Conservation (phyloP, 1,284 basidiomycete genomes). For the Boletus smithii region DNA sequence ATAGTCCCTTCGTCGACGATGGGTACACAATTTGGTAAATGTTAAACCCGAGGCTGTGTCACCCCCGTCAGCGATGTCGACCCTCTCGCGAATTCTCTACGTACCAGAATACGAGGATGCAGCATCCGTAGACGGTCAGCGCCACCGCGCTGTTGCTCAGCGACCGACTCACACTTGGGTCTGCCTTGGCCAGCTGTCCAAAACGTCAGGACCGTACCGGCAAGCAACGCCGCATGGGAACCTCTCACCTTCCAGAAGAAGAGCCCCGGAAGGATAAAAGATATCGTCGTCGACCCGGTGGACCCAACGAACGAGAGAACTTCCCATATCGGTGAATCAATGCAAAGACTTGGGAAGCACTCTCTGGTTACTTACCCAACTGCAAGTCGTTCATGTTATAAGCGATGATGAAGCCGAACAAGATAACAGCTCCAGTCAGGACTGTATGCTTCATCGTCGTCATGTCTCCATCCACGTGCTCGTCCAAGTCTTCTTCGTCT, state of each 20-base stretch:
- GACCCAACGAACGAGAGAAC: slow-evolving; percentile 96
- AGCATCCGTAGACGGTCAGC: slow-evolving; percentile 73
- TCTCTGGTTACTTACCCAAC: slow-evolving; percentile 57
- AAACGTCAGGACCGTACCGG: slow-evolving; percentile 6
- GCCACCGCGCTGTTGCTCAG: slow-evolving; percentile 64
- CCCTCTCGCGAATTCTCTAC: slow-evolving; percentile 30
- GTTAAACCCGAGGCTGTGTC: slow-evolving; percentile 71
- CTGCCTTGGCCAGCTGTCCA: slow-evolving; percentile 67
- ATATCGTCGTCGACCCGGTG: slow-evolving; percentile 95
- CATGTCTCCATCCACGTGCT: slow-evolving; percentile 64
- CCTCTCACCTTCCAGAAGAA: slow-evolving; percentile 78
- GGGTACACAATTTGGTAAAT: slow-evolving; percentile 58
- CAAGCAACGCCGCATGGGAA: slow-evolving; percentile 10
- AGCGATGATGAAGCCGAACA: slow-evolving; percentile 72
- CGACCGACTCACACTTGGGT: slow-evolving; percentile 53
- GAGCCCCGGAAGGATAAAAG: slow-evolving; percentile 92
- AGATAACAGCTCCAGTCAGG: slow-evolving; percentile 73
- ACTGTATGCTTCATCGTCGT: slow-evolving; percentile 66
- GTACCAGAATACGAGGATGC: slow-evolving; percentile 85
- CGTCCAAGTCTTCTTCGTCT: slow-evolving; percentile 46
- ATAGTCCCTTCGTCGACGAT: slow-evolving; percentile 10
- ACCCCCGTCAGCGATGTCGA: slow-evolving; percentile 5
- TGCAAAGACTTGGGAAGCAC: slow-evolving; percentile 8
- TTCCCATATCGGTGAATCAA: slow-evolving; percentile 37
- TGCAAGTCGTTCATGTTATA: slow-evolving; percentile 82